Percentiles rank a stretch among this genome's conserved stretches.
Evolutionary conservation across 805 yeast species (phyloP).

Genomic region (Danielozyma ontarioensis): DNA sequence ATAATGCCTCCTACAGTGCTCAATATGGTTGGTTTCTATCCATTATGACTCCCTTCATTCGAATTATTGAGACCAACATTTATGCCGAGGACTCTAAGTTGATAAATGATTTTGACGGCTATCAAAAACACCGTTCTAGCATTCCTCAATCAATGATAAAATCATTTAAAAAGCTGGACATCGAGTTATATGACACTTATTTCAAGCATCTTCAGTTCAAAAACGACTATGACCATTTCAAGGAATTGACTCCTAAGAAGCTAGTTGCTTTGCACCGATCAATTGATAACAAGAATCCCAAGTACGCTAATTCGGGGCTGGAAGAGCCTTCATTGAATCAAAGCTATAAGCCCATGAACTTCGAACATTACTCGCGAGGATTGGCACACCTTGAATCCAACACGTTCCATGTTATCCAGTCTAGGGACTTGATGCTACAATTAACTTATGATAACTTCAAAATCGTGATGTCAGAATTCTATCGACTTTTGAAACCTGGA

Average conservation of each 20-base stretch:
- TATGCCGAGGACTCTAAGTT: constrained; percentile 20
- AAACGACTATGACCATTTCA: constrained; percentile 4
- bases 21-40: constrained; percentile 37
- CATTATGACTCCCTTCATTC: constrained; percentile 30
- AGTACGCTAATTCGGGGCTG: too few relatives aligned
- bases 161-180: constrained; percentile 5
- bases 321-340: too few relatives aligned
- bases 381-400: constrained; percentile 20
- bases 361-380: constrained; percentile 12
- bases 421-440: constrained; percentile 32
- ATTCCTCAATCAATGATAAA: not conserved
- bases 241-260: constrained; percentile 6
- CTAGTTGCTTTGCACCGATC: constrained; percentile 7
- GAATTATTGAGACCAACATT: constrained; percentile 28
- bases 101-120: constrained; percentile 9
- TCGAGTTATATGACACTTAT: constrained; percentile 2
- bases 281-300: not conserved
- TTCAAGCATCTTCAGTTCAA: constrained; percentile 6
- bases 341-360: constrained; percentile 8
- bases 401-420: constrained; percentile 32
- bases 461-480: constrained; percentile 24
- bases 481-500: constrained; percentile 30
- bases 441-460: constrained; percentile 20
- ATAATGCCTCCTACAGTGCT: constrained; percentile 27
- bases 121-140: not conserved